Conservation (phyloP, 1,139 yeast genomes). For the Pichia sp. region DNA sequence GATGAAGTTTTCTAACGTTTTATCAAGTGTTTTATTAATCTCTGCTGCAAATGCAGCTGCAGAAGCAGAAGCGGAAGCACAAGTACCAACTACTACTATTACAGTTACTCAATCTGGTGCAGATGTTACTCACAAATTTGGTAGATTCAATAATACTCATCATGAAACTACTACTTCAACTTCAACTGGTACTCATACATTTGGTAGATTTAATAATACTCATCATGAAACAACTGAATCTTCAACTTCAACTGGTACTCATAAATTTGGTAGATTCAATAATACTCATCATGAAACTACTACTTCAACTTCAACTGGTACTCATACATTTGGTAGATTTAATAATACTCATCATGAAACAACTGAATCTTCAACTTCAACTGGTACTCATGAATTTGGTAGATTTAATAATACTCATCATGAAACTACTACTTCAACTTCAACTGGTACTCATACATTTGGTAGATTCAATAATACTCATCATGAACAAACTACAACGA, state of each 20-base stretch:
- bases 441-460: constrained; percentile 22
- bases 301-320: constrained; percentile 16
- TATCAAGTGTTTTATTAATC: constrained; percentile 18
- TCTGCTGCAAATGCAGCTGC: constrained; percentile 28
- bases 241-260: constrained; percentile 34
- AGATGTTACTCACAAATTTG: constrained; percentile 22
- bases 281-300: constrained; percentile 15
- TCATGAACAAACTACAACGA: constrained; percentile 17
- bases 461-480: constrained; percentile 21
- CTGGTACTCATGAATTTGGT: constrained; percentile 42
- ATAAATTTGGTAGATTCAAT: constrained; percentile 34
- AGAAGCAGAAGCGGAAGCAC: constrained; percentile 21
- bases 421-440: constrained; percentile 26
- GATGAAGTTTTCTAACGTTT: constrained; percentile 34
- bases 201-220: constrained; percentile 22
- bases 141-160: constrained; percentile 17
- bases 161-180: constrained; percentile 11
- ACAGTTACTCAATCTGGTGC: constrained; percentile 30
- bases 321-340: constrained; percentile 22
- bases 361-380: constrained; percentile 14
- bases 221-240: constrained; percentile 14
- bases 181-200: constrained; percentile 22
- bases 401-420: constrained; percentile 43
- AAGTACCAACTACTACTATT: constrained; percentile 20
- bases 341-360: constrained; percentile 21